Evolutionary conservation across 352 stramenopile species (phyloP).

Genomic region (Pythium monospermum): DNA sequence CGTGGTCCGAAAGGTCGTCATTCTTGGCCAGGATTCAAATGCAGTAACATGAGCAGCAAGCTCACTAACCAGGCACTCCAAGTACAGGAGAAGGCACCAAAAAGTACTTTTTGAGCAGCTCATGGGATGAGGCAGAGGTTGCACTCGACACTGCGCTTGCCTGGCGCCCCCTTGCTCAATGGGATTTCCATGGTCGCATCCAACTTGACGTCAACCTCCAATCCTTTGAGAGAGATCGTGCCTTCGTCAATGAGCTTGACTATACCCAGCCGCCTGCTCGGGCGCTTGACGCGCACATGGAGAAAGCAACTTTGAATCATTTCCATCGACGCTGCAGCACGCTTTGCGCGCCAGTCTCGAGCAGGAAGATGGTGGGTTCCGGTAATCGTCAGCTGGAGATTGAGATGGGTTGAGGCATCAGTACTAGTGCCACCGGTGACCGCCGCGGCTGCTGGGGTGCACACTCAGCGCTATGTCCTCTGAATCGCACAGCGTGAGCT

Average conservation of each 20-base stretch:
- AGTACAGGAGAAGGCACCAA: too few species aligned
- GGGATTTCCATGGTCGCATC: too few species aligned
- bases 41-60: too few species aligned
- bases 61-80: too few species aligned
- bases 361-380: not conserved
- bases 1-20: too few species aligned
- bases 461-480: not conserved
- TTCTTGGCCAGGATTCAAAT: too few species aligned
- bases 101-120: too few species aligned
- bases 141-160: too few species aligned
- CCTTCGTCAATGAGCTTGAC: conserved; percentile 4
- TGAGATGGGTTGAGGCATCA: not conserved
- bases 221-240: too few species aligned
- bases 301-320: conserved; percentile 7
- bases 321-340: conserved; percentile 7
- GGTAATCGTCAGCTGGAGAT: conserved; percentile 3
- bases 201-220: too few species aligned
- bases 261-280: conserved; percentile 5
- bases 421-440: not conserved
- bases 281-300: conserved; percentile 12
- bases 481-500: conserved; percentile 8
- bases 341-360: conserved; percentile 12
- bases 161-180: too few species aligned
- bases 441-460: not conserved
- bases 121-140: too few species aligned